These are phyloP conservation scores for Rhodomyrtus tomentosa DNA, from an alignment of 345 rosid genomes.

Conservation along the genomic window DNA sequence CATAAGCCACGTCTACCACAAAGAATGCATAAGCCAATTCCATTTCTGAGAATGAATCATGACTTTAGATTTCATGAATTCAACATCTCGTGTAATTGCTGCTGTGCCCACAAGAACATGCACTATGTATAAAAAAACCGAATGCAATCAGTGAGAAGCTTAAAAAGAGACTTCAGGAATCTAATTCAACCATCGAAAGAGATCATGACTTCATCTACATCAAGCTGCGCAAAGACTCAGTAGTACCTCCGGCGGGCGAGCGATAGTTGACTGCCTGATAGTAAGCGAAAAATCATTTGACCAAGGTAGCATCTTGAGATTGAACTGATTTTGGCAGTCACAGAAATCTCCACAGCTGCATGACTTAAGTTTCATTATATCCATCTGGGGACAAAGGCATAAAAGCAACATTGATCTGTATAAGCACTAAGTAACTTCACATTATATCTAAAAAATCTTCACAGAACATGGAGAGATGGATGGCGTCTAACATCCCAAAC, in stretches of 20 bases:
- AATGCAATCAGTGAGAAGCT: neutral
- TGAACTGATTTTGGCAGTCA: slow-evolving; percentile 27
- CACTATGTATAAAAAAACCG: neutral
- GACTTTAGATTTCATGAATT: neutral
- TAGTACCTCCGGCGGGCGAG: slow-evolving; percentile 66
- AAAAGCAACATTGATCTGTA: neutral
- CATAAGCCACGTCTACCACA: neutral
- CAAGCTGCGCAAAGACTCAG: neutral
- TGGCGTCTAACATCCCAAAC: neutral
- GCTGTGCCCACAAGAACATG: neutral
- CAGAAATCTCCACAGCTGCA: slow-evolving; percentile 53
- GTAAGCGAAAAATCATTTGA: slow-evolving; percentile 49
- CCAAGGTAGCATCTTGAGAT: slow-evolving; percentile 58
- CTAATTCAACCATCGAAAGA: neutral
- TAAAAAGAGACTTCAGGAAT: neutral
- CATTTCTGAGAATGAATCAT: neutral
- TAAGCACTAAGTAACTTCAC: neutral
- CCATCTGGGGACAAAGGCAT: slow-evolving; percentile 19
- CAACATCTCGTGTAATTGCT: neutral
- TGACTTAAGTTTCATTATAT: slow-evolving; percentile 36
- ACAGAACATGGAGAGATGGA: neutral
- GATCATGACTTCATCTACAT: neutral
- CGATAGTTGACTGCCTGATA: slow-evolving; percentile 45
- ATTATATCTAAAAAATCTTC: neutral
- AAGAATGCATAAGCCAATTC: neutral